Base-by-base conservation (phyloP, 2,329 filamentous ascomycete species). In the Trichoderma sp. region DNA sequence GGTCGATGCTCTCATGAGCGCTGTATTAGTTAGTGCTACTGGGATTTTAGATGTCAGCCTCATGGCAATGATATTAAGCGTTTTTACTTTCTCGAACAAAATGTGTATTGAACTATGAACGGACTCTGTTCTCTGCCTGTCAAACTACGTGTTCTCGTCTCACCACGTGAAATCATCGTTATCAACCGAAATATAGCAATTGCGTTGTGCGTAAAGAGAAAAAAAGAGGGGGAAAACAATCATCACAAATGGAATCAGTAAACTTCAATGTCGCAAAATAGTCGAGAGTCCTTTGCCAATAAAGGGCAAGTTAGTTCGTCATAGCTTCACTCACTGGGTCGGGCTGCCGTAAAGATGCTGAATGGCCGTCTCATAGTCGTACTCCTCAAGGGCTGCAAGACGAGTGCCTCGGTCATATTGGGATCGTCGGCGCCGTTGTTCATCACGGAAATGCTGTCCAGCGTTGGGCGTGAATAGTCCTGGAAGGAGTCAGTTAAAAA, bases 391-490 rank as follows among this genome's bases (percentile, higher is more conserved):
- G 24, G 91, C 92, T 24, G 93, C 92, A 77, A 93, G 89, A 75
- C 91, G 90, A 33, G 93, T 97, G 33, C 95, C 95, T 77, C 94
- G 93, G 80, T 97, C 95, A 79, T 91, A 97, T 80, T 94, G 92
- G 27, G 93, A 95, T 69, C 91, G 90, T 74, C 93, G 91, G 66
- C 92, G 92, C 77, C 93, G 92, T 82, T 95, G 93, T 81, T 95
- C 92, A 77, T 94, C 91, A 18, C 92, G 90, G 79, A 92, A 91
- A 74, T 93, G 91, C 81, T 94, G 92, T 18, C 92, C 91, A 64
- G 92, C 92, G 78, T 93, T 93, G 6, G 95, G 94, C 3, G 94
- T 94, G 83, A 95, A 97, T 0, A 97, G 89, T 0, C 93, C 93
- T 94, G 60, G 14, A n/a, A 65, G 29, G 4, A 38, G 41, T 73